Base-by-base conservation (phyloP, 2,329 filamentous ascomycete species). In the Neoscytalidium dimidiatum region DNA sequence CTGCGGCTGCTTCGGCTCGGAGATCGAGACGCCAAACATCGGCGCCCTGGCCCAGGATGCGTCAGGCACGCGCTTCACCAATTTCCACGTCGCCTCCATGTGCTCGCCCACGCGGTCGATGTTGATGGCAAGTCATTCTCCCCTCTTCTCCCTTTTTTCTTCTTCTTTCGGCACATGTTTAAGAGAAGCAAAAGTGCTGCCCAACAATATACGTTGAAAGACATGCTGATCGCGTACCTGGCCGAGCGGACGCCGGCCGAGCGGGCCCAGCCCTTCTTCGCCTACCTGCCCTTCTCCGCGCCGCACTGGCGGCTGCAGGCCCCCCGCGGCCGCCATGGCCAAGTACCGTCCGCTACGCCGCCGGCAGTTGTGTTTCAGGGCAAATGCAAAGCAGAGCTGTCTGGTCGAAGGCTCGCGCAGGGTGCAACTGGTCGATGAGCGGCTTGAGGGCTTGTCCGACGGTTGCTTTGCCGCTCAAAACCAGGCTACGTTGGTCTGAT, bases 21-120 rank as follows among this genome's bases (percentile, higher is more conserved):
- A 88, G 73, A 88, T 88, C 68, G 80, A 81, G 35, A 88, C 86
- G 0, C 86, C 86, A 0, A 84, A 86, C 69, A 78, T 88, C 43
- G 84, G 88, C 74, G 82, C 81, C 65, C 71, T 79, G n/a, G 75
- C 76, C 35, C 68, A 68, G 66, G 75, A 77, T 72, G 83, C 46
- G 66, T 75, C 74, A 69, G 75, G 86, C 26, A 74, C 89, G 19
- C 83, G 86, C 5, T 87, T 88, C 70, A 88, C 86, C 0, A 84
- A 88, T 69, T 89, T 88, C 73, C 87, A 90, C 70, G 84, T 86
- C 1, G 87, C 88, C 0, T 84, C 86, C 3, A 86, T 87, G 62
- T 90, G 86, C 74, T 88, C 86, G 61, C 88, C 87, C 1, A 87
- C 86, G 1, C 79, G 87, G 38, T 85, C 86, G 14, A 90, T 90